Conservation (phyloP, 2,329 filamentous ascomycete species). For the Lecanicillium sp. region DNA sequence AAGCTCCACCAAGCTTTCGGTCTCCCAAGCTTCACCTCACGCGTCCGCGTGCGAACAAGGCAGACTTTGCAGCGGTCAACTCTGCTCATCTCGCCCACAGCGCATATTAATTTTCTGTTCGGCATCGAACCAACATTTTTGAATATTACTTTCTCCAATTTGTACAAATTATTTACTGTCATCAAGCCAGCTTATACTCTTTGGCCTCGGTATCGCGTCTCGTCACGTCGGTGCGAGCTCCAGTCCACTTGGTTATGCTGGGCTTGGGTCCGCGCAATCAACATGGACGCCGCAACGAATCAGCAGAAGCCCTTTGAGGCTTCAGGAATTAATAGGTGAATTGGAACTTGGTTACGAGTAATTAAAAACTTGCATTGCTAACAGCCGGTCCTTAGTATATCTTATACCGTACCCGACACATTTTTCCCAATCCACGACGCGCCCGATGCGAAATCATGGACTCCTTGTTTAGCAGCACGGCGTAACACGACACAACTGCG, state of each 20-base stretch:
- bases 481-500: constrained; percentile 14
- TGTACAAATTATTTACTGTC: too few species aligned
- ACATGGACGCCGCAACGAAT: constrained; percentile 4
- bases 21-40: constrained; percentile 1
- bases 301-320: not conserved
- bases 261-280: not conserved
- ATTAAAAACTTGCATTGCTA: not conserved
- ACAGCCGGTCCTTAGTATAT: constrained; percentile 2
- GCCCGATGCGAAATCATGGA: constrained; percentile 15
- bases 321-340: constrained; percentile 3
- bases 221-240: too few species aligned
- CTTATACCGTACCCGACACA: constrained; percentile 5
- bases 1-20: constrained; percentile 5
- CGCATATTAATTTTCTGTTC: too few species aligned
- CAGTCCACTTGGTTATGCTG: too few species aligned
- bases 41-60: constrained; percentile 7
- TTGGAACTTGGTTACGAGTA: not conserved
- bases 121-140: too few species aligned
- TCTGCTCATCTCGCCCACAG: not conserved
- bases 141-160: too few species aligned
- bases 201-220: too few species aligned
- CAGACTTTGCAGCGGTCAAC: not conserved
- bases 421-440: constrained; percentile 7
- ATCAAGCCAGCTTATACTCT: too few species aligned
- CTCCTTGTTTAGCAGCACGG: constrained; percentile 12